phyloP scores from a whole-genome alignment of 2,329 filamentous ascomycete species.

The Talaromyces sp. region DNA sequence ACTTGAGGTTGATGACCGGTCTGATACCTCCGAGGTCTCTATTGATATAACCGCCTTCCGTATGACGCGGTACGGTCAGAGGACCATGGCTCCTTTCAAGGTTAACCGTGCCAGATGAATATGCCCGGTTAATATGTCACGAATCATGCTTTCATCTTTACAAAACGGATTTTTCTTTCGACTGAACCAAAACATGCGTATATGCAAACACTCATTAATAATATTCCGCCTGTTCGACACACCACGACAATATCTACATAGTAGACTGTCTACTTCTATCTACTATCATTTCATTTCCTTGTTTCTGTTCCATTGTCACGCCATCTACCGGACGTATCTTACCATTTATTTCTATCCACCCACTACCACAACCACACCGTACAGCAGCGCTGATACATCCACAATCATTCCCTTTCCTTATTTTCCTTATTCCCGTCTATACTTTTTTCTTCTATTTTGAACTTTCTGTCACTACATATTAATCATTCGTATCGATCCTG shows the following conservation, averaged over 20 bases:
- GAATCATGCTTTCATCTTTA: not conserved
- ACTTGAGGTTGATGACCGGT: conserved; percentile 38
- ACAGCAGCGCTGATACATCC: conserved; percentile 13
- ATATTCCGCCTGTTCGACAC: not conserved
- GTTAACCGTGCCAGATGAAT: not conserved
- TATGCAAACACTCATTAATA: not conserved
- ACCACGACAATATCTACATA: not conserved
- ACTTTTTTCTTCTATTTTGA: not conserved
- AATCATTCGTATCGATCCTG: not conserved
- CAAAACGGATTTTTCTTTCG: not conserved
- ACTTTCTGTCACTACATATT: not conserved
- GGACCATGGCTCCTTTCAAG: conserved; percentile 14
- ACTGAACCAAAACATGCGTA: not conserved
- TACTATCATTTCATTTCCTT: not conserved
- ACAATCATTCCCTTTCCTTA: not conserved
- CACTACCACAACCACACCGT: not conserved
- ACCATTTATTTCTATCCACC: not conserved
- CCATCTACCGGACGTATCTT: not conserved
- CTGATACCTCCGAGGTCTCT: conserved; percentile 35
- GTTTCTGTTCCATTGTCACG: not conserved
- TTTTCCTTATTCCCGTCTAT: not conserved
- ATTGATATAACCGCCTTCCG: conserved; percentile 39
- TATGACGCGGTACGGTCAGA: conserved; percentile 20
- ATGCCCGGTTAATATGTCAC: not conserved
- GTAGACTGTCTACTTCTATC: not conserved